phyloP scores from a whole-genome alignment of 768 basidiomycete genomes.

The Lyophyllum semitale region DNA sequence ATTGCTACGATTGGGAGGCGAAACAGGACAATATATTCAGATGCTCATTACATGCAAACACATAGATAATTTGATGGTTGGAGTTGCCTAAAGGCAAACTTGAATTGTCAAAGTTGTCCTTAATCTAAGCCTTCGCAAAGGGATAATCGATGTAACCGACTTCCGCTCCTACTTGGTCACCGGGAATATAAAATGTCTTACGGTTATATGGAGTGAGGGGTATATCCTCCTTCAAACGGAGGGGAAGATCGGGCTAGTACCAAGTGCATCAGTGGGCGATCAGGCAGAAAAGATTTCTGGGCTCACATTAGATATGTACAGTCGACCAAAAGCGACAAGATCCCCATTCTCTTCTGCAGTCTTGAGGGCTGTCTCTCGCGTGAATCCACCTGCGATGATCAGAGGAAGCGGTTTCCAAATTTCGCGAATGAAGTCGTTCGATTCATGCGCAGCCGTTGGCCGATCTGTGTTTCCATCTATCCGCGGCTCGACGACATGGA shows the following conservation, averaged over 20 bases:
- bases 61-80: too few species aligned
- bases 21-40: too few species aligned
- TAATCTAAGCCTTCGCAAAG: slow-evolving; percentile 1
- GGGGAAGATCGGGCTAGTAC: slow-evolving; percentile 41
- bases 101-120: too few species aligned
- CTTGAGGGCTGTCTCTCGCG: slow-evolving; percentile 30
- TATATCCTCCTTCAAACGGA: slow-evolving; percentile 30
- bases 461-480: not conserved
- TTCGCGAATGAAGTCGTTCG: slow-evolving; percentile 9
- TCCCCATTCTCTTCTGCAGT: slow-evolving; percentile 32
- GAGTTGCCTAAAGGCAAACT: too few species aligned
- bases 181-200: slow-evolving; percentile 31
- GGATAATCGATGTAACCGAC: slow-evolving; percentile 38
- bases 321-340: slow-evolving; percentile 30
- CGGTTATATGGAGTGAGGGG: slow-evolving; percentile 29
- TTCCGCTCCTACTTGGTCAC: slow-evolving; percentile 18
- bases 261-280: not conserved
- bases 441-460: not conserved
- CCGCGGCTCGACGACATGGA: slow-evolving; percentile 17
- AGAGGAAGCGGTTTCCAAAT: slow-evolving; percentile 18
- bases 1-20: too few species aligned
- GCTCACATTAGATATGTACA: slow-evolving; percentile 35
- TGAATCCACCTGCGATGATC: slow-evolving; percentile 39
- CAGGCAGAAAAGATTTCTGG: not conserved
- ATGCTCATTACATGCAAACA: too few species aligned